Evolutionary conservation across 257 asterid genomes (phyloP).

Genomic region (Cynanchum wilfordii): DNA sequence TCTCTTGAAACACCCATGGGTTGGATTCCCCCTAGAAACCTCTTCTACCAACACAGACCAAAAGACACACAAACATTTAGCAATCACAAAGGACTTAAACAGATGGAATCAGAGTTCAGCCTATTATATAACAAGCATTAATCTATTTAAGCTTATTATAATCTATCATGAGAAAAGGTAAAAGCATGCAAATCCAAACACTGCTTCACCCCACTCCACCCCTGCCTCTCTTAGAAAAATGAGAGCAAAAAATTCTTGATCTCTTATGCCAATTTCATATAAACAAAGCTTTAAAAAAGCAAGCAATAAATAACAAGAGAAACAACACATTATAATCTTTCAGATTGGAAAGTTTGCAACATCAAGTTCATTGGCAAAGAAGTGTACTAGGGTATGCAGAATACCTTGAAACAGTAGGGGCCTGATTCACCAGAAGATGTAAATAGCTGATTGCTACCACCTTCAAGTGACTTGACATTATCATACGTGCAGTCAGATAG

Average conservation of each 20-base stretch:
- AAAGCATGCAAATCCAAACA: not conserved
- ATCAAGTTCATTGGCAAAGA: constrained; percentile 13
- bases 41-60: constrained; percentile 43
- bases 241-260: not conserved
- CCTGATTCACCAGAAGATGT: constrained; percentile 32
- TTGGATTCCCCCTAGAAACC: constrained; percentile 32
- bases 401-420: constrained; percentile 50
- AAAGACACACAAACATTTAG: constrained; percentile 19
- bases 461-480: constrained; percentile 64
- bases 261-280: not conserved
- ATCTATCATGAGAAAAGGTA: not conserved
- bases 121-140: not conserved
- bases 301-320: not conserved
- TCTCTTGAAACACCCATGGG: constrained; percentile 51
- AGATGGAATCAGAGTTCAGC: constrained; percentile 2
- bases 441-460: constrained; percentile 27
- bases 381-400: constrained; percentile 13
- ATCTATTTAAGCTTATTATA: not conserved
- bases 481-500: constrained; percentile 78
- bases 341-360: not conserved
- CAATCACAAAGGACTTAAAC: constrained; percentile 16
- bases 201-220: not conserved
- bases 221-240: not conserved
- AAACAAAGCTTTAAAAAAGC: not conserved
- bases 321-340: not conserved